Evolutionary conservation across 1,139 yeast species (phyloP), one percentile per base, ranked within the genome.

Genomic region (Kodamaea fungicola): DNA sequence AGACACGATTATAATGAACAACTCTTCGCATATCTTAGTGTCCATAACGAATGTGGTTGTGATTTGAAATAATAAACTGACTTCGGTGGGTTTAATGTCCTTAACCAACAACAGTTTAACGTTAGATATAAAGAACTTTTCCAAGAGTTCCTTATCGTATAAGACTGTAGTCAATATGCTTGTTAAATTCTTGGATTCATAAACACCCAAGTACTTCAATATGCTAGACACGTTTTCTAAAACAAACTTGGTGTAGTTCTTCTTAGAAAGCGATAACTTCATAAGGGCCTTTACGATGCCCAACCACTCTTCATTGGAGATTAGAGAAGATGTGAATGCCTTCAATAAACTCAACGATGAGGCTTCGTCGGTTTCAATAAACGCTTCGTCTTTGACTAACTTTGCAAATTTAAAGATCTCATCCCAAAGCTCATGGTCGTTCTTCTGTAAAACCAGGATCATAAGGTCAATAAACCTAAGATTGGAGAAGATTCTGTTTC

Each of bases 1-100:
- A 7, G 50, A 38, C 2, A 67, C 61, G 8, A 78, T 62, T 7
- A 57, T 34, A 10, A 58, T 50, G 46, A 67, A 78, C 2, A 74
- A 44, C 6, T 62, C 59, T 52, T 79, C 84, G 45, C 72, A 68
- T 7, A 58, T 38, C n/a, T 47, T 39, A 33, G 64, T 54, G 32
- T 68, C 59, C 27, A 48, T 58, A 10, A 51, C 35, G 8, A 61
- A 50, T 13, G 62, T 42, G 29, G 56, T 47, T 4, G 55, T 40
- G 8, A 68, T 57, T 30, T 49, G 42, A 43, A 59, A 70, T 8
- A 69, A 50, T 27, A 45, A 46, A 22, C 36, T 42, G 1, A 67
- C 39, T 1, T 57, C 43, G 1, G 42, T 38, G 2, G 50, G 40
- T 2, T 52, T 32, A 4, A 42, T 35, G 8, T 47, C 39, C 26